Base-by-base conservation (phyloP, 768 basidiomycete species). In the Dioszegia crocea region DNA sequence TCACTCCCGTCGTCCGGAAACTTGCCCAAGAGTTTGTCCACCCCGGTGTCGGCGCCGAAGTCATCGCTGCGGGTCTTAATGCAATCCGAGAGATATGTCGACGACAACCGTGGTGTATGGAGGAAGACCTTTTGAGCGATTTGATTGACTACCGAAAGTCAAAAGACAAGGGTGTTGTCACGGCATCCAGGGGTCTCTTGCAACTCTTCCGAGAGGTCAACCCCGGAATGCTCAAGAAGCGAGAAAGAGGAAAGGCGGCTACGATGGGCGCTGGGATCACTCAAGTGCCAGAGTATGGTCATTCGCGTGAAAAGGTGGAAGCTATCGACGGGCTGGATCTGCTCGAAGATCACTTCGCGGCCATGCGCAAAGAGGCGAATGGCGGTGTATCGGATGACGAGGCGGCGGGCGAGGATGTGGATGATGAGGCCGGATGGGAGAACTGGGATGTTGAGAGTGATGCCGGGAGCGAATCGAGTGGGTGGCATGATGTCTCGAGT, bases 51-150 rank as follows among this genome's bases (percentile, higher is more conserved):
- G 90, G 90, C 0, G 84, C 87, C 66, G 92, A 97, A 76, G 91
- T 98, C 68, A 88, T 97, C 61, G 86, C 93, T 1, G 96, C 94
- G 0, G 96, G 96, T n/a, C 79, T 99, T 63, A 99, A 99, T 76
- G 84, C 90, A 16, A 91, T 99, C 40, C 83, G 92, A 29, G 94
- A 98, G 76, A 84, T 99, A n/a, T 96, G 91, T 75, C 78, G 88
- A 30, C 78, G 94, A 38, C 96, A 99, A 73, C 91, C 94, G 3
- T 93, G 91, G 90, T 85, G 88, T 54, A 97, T 99, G 88, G 91
- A 94, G 65, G 90, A 91, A 65, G 94, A 97, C 68, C 77, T 97
- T 24, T 80, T 99, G 4, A 86, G 88, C 2, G 96, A 99, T 78
- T 77, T 99, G 62, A 84, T 98, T 51, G 93, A 91, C 77, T 99